phyloP scores from a whole-genome alignment of 352 stramenopile species.

The Pythium rhizo-oryzae region DNA sequence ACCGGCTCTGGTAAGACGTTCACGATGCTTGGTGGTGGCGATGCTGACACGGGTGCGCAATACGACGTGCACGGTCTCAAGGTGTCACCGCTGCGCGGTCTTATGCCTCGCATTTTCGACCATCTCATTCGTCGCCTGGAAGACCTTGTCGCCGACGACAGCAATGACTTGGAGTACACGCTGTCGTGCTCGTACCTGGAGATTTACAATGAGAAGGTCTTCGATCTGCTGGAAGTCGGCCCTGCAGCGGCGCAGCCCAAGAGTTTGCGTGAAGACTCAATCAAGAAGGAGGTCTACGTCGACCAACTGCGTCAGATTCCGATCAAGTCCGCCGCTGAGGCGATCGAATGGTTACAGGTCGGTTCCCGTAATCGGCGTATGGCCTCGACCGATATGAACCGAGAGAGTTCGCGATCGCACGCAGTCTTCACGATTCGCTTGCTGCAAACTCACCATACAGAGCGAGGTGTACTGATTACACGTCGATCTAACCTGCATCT shows the following conservation, averaged over 20 bases:
- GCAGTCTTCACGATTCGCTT: conserved; percentile 97
- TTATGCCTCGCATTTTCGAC: conserved; percentile 86
- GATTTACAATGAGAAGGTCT: conserved; percentile 93
- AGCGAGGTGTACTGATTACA: conserved; percentile 58
- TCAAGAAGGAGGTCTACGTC: conserved; percentile 79
- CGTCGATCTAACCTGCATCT: conserved; percentile 81
- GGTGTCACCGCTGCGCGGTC: conserved; percentile 54
- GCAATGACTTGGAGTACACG: conserved; percentile 56
- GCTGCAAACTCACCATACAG: conserved; percentile 76
- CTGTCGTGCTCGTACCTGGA: conserved; percentile 88
- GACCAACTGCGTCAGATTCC: conserved; percentile 70
- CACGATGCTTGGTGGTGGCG: conserved; percentile 75
- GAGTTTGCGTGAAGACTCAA: conserved; percentile 71
- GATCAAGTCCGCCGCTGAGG: conserved; percentile 64
- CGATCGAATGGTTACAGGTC: conserved; percentile 73
- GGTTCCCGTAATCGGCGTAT: conserved; percentile 92
- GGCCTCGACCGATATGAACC: conserved; percentile 97
- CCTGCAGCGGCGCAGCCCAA: conserved; percentile 57
- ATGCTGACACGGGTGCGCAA: conserved; percentile 12
- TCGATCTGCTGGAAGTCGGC: conserved; percentile 78
- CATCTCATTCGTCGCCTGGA: conserved; percentile 71
- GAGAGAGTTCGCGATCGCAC: conserved; percentile 95
- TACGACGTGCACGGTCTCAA: conserved; percentile 47
- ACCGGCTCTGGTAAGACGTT: conserved; percentile 90
- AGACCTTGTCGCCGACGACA: conserved; percentile 45